Percentiles rank a stretch among this genome's conserved stretches.
Evolutionary conservation across 768 basidiomycete species (phyloP).

Genomic region (Dendrothele bispora): DNA sequence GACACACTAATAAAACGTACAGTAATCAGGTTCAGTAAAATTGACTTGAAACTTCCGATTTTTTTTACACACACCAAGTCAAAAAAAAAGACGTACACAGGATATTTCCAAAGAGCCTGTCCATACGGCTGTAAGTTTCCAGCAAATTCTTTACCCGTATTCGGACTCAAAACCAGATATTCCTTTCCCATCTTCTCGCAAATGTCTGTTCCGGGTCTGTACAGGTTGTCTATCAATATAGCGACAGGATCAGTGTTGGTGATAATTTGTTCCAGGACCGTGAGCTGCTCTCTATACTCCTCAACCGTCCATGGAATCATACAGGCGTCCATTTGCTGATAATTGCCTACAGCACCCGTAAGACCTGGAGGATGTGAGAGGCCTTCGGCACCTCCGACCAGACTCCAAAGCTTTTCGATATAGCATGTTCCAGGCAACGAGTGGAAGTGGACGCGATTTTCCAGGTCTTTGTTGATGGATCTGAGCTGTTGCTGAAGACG

Average conservation of each 20-base stretch:
- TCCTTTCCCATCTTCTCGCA: constrained; percentile 2
- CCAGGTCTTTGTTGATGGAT: no score
- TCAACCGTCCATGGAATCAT: constrained; percentile 5
- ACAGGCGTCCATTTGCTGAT: no score
- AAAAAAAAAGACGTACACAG: constrained; percentile 4
- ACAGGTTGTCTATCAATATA: constrained; percentile 1
- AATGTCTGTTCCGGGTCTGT: constrained; percentile 2
- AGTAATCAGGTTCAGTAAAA: background rate
- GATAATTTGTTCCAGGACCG: constrained; percentile 1
- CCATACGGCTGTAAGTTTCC: constrained; percentile 1
- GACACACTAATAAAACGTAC: no score
- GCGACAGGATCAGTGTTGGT: background rate
- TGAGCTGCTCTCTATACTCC: constrained; percentile 3
- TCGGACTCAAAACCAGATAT: constrained; percentile 4
- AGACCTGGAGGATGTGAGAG: no score
- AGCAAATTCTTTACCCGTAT: background rate
- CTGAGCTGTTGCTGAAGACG: no score
- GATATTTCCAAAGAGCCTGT: constrained; percentile 5
- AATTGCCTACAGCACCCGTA: no score
- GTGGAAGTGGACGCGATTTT: no score
- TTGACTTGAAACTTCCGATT: background rate
- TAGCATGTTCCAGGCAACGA: no score
- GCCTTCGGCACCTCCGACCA: no score
- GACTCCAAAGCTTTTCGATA: no score
- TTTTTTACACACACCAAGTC: background rate